Evolutionary conservation across 257 asterid genomes (phyloP).

Genomic region (Solanum neorickii): DNA sequence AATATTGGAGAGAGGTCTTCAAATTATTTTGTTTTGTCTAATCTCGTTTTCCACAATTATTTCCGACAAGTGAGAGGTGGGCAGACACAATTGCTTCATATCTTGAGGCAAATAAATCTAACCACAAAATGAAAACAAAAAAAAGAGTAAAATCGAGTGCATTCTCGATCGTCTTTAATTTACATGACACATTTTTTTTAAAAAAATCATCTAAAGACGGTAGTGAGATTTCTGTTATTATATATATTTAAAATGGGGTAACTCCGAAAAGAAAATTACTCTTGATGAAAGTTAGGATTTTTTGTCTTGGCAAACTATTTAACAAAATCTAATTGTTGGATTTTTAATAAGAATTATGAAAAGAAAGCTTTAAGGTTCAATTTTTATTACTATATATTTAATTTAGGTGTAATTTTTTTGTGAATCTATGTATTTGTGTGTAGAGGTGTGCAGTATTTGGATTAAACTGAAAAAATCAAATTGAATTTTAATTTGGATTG

Average conservation of each 20-base stretch:
- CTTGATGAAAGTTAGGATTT: not conserved
- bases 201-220: not conserved
- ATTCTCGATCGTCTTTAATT: too few species aligned
- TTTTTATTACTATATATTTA: not conserved
- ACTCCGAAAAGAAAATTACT: not conserved
- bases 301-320: not conserved
- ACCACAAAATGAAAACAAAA: not conserved
- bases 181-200: too few species aligned
- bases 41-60: not conserved
- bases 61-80: not conserved
- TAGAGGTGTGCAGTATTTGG: too few species aligned
- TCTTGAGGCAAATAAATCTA: not conserved
- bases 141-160: too few species aligned
- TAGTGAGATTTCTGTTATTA: too few species aligned
- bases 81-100: not conserved
- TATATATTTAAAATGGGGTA: not conserved
- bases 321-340: not conserved
- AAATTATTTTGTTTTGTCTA: not conserved
- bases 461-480: too few species aligned
- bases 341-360: not conserved
- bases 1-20: not conserved
- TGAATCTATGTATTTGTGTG: not conserved
- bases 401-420: not conserved
- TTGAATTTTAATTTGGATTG: too few species aligned
- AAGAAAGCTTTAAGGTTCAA: not conserved